Evolutionary conservation across 257 asterid genomes (phyloP).

Genomic region (Linaria vulgaris): DNA sequence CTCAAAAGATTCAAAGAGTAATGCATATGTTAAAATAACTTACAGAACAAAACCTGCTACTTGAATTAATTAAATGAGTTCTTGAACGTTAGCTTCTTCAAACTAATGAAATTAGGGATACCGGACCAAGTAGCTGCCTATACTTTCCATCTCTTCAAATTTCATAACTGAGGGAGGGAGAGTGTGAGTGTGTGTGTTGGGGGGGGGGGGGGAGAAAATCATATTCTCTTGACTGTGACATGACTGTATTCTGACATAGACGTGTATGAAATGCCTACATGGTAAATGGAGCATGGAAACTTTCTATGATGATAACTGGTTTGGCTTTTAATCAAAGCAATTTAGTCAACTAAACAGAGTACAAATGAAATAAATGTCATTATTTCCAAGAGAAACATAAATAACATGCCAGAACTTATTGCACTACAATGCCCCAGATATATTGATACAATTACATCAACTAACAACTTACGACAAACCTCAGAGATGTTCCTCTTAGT

Average conservation of each 20-base stretch:
- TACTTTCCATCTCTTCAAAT: neutral
- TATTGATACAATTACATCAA: constrained; percentile 15
- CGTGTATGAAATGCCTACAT: neutral
- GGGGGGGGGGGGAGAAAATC: neutral
- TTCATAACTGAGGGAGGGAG: neutral
- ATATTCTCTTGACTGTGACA: neutral
- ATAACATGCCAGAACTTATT: constrained; percentile 9
- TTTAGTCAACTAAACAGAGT: constrained; percentile 5
- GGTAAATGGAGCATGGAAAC: neutral
- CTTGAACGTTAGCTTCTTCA: neutral
- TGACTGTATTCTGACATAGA: neutral
- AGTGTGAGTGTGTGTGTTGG: neutral
- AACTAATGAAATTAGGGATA: neutral
- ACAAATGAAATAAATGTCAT: constrained; percentile 6
- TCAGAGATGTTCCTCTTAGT: constrained; percentile 45
- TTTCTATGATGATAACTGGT: neutral
- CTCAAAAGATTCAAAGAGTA: neutral
- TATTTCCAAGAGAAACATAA: neutral
- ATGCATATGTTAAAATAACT: neutral
- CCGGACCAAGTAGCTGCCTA: neutral
- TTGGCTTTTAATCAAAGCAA: constrained; percentile 10
- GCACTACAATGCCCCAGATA: neutral
- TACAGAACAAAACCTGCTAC: neutral
- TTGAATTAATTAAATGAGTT: neutral
- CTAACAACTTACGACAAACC: constrained; percentile 47